A percentile compares a stretch with the other conserved stretches of the same genome.
Conservation (phyloP, 192 early-diverging fungal species). For the Entomortierella chlamydospora region DNA sequence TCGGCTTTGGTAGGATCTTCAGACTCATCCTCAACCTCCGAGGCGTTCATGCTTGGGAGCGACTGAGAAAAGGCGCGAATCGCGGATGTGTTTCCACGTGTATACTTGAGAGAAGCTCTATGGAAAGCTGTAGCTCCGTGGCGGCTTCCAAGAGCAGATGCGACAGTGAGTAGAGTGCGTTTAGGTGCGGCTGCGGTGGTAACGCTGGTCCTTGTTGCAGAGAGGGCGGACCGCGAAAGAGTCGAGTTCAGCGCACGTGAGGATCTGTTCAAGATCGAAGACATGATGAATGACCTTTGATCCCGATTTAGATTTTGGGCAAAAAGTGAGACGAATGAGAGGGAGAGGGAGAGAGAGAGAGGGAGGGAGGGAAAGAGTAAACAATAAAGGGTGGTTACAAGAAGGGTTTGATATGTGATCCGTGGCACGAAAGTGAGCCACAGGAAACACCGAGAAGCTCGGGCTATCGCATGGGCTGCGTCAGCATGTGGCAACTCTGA, state of each 20-base stretch:
- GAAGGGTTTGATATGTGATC: background rate
- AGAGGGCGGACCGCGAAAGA: conserved; percentile 12
- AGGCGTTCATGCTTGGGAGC: conserved; percentile 26
- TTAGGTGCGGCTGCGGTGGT: conserved; percentile 30
- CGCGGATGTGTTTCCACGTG: conserved; percentile 7
- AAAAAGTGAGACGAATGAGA: background rate
- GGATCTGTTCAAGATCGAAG: conserved; percentile 37
- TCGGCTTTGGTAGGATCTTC: conserved; percentile 67
- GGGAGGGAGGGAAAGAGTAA: background rate
- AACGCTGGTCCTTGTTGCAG: conserved; percentile 10
- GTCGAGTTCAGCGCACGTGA: conserved; percentile 39
- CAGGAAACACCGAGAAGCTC: conserved; percentile 44
- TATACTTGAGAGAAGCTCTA: conserved; percentile 3
- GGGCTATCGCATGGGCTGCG: conserved; percentile 13
- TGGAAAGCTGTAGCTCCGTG: conserved; percentile 4
- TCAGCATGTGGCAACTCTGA: background rate
- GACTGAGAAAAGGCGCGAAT: conserved; percentile 47
- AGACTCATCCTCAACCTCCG: conserved; percentile 52
- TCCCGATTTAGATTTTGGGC: conserved; percentile 5
- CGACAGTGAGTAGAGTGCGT: conserved; percentile 40
- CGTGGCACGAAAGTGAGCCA: background rate
- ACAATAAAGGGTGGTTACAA: background rate
- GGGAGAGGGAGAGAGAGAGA: background rate
- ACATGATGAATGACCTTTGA: conserved; percentile 34
- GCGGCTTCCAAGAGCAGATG: conserved; percentile 30